Evolutionary conservation across 768 basidiomycete species (phyloP).

Genomic region (Calocybe indica): DNA sequence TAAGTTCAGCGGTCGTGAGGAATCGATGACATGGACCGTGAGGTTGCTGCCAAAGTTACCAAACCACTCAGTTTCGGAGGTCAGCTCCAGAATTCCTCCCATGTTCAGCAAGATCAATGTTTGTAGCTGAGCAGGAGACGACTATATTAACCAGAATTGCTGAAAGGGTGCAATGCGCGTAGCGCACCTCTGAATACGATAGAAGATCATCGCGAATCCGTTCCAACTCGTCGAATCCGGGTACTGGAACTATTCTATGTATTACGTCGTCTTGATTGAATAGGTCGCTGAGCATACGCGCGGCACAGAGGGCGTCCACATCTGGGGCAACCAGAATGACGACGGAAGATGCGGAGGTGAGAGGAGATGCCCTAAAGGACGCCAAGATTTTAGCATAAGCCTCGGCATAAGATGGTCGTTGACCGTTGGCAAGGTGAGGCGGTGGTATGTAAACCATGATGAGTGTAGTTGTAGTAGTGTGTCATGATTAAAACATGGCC

Average conservation of each 20-base stretch:
- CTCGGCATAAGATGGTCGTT: conserved; percentile 60
- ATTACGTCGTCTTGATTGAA: conserved; percentile 93
- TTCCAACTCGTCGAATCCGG: conserved; percentile 76
- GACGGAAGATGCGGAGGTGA: conserved; percentile 77
- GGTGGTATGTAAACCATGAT: conserved; percentile 67
- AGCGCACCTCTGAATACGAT: conserved; percentile 58
- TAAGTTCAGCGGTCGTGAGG: conserved; percentile 85
- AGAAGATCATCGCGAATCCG: conserved; percentile 58
- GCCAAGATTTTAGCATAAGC: conserved; percentile 72
- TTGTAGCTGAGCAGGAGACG: conserved; percentile 50
- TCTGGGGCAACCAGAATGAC: conserved; percentile 85
- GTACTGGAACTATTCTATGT: conserved; percentile 85
- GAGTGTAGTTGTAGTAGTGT: neutral
- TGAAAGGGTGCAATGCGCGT: neutral
- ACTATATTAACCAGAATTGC: neutral
- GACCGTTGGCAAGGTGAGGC: conserved; percentile 57
- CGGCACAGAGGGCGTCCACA: conserved; percentile 89
- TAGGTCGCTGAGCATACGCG: conserved; percentile 82
- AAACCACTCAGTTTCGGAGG: conserved; percentile 61
- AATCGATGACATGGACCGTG: conserved; percentile 91
- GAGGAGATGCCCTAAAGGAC: conserved; percentile 64
- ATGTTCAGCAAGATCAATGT: conserved; percentile 91
- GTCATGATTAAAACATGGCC: too few species aligned
- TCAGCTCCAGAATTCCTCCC: conserved; percentile 82
- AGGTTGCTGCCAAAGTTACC: conserved; percentile 60